Conservation (phyloP, 176 grass and related monocot species). For the Bolboschoenus planiculmis region DNA sequence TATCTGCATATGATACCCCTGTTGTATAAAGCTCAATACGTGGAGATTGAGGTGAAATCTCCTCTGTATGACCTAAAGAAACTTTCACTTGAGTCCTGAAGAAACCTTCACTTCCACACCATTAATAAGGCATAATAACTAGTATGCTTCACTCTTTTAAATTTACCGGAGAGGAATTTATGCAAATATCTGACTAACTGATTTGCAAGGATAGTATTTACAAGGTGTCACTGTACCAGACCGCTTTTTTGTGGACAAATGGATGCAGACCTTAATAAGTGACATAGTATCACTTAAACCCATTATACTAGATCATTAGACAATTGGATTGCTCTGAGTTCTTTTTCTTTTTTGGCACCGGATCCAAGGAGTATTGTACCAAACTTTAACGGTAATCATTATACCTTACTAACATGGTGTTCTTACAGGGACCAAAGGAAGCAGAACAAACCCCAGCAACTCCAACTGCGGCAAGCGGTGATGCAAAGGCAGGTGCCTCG, state of each 20-base stretch:
- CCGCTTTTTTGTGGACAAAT: not conserved
- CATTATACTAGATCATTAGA: not conserved
- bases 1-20: too few species aligned
- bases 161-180: not conserved
- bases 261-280: not conserved
- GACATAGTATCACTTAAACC: not conserved
- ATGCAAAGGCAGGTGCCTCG: slow-evolving; percentile 5
- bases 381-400: not conserved
- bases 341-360: not conserved
- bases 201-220: not conserved
- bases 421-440: slow-evolving; percentile 48
- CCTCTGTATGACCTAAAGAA: too few species aligned
- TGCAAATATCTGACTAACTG: not conserved
- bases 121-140: not conserved
- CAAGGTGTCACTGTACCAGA: not conserved
- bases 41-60: too few species aligned
- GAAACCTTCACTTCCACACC: not conserved
- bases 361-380: not conserved
- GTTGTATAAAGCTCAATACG: too few species aligned
- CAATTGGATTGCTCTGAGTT: not conserved
- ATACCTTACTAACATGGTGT: not conserved
- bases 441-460: slow-evolving; percentile 38
- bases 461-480: slow-evolving; percentile 23
- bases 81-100: not conserved
- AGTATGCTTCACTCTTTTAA: not conserved